A percentile compares a stretch with the other conserved stretches of the same genome.
These are phyloP conservation scores for Xylariaceae sp. DNA, from an alignment of 2,329 filamentous ascomycete genomes.

Conservation along the genomic window DNA sequence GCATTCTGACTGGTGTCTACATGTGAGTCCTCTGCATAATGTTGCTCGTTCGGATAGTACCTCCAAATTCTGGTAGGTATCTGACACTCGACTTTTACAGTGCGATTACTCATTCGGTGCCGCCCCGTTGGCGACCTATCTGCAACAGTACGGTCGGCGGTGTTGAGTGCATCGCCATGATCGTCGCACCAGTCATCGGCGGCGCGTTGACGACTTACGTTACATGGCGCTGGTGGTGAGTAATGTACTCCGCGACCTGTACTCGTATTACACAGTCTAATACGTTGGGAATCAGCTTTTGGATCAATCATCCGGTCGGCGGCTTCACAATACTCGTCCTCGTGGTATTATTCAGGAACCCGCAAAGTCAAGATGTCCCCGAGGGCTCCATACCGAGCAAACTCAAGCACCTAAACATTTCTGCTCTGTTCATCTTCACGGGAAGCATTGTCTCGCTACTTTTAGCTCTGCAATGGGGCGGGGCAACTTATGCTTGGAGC, in stretches of 20 bases:
- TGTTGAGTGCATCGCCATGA: conserved; percentile 14
- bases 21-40: too few relatives aligned
- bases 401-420: conserved; percentile 20
- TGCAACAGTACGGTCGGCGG: conserved; percentile 10
- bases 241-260: background rate
- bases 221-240: conserved; percentile 8
- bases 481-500: conserved; percentile 16
- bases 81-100: background rate
- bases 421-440: conserved; percentile 20
- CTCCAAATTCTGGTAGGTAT: too few relatives aligned
- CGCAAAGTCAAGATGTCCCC: conserved; percentile 6
- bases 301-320: conserved; percentile 14
- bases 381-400: conserved; percentile 4
- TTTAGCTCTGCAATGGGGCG: conserved; percentile 26
- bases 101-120: conserved; percentile 11
- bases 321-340: conserved; percentile 10
- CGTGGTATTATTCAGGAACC: conserved; percentile 7
- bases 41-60: too few relatives aligned
- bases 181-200: conserved; percentile 10
- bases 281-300: conserved; percentile 4
- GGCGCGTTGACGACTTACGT: conserved; percentile 10
- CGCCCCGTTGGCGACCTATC: conserved; percentile 11
- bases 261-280: background rate
- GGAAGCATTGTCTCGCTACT: conserved; percentile 23
- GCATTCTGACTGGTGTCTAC: conserved; percentile 13